Percentiles rank a stretch among this genome's conserved stretches.
These are phyloP conservation scores for Aspergillus carlsbadensis DNA, from an alignment of 495 filamentous ascomycete genomes.

Conservation along the genomic window DNA sequence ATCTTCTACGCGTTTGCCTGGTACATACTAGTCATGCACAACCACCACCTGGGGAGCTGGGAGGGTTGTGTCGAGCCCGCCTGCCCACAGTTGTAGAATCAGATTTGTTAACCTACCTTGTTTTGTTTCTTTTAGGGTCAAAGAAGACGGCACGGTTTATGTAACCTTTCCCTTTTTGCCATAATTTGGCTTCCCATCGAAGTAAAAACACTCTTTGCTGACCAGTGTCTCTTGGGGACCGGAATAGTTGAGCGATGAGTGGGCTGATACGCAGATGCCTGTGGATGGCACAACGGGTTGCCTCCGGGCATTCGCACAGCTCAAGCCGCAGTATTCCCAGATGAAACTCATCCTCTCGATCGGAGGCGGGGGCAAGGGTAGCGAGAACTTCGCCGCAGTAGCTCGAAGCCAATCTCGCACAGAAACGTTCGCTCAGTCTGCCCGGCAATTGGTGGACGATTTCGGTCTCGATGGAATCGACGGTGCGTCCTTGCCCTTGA, in stretches of 20 bases:
- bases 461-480: slow-evolving; percentile 86
- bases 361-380: slow-evolving; percentile 77
- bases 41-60: neutral
- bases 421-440: slow-evolving; percentile 73
- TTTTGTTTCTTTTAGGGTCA: slow-evolving; percentile 56
- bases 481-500: slow-evolving; percentile 46
- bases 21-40: slow-evolving; percentile 35
- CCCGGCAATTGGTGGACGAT: slow-evolving; percentile 66
- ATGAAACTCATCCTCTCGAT: slow-evolving; percentile 83
- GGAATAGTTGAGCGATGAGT: slow-evolving; percentile 77
- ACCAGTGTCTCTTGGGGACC: slow-evolving; percentile 1
- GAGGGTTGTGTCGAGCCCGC: neutral
- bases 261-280: slow-evolving; percentile 75
- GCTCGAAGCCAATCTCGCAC: slow-evolving; percentile 59
- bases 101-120: slow-evolving; percentile 26
- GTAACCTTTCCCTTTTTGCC: slow-evolving; percentile 44
- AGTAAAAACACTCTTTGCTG: slow-evolving; percentile 17
- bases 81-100: slow-evolving; percentile 17
- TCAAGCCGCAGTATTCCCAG: slow-evolving; percentile 74
- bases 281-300: slow-evolving; percentile 79
- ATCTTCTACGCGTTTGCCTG: slow-evolving; percentile 89
- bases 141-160: slow-evolving; percentile 77
- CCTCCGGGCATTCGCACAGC: slow-evolving; percentile 67
- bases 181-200: neutral
- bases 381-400: slow-evolving; percentile 73